These are phyloP conservation scores for Cymbopogon flexuosus DNA, from an alignment of 202 grass and related monocot species.

Conservation along the genomic window DNA sequence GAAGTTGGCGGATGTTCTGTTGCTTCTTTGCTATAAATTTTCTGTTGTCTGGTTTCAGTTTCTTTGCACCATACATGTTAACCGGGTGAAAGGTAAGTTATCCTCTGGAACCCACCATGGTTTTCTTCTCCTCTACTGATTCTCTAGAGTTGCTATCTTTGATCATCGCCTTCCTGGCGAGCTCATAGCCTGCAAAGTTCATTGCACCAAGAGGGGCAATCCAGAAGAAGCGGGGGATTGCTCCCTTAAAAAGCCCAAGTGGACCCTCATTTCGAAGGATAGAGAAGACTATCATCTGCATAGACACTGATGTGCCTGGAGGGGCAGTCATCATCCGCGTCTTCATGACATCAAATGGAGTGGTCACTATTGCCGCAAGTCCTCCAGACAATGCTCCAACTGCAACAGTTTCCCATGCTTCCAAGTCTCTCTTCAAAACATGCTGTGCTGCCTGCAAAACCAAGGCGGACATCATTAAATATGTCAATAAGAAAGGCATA, in stretches of 20 bases:
- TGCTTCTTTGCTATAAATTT: no score
- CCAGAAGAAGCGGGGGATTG: slow-evolving; percentile 87
- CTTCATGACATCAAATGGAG: slow-evolving; percentile 98
- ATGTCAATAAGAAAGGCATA: background rate
- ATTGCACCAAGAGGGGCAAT: slow-evolving; percentile 94
- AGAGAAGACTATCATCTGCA: slow-evolving; percentile 82
- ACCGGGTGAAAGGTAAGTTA: background rate
- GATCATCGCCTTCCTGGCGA: slow-evolving; percentile 85
- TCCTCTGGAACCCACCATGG: background rate
- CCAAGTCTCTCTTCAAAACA: slow-evolving; percentile 67
- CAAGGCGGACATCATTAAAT: slow-evolving; percentile 10
- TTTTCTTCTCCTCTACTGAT: background rate
- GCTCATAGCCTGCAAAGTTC: slow-evolving; percentile 95
- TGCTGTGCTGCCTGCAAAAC: slow-evolving; percentile 59
- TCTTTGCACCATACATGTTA: background rate
- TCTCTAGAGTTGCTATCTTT: slow-evolving; percentile 18
- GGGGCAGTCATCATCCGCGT: slow-evolving; percentile 95
- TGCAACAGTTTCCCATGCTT: slow-evolving; percentile 79
- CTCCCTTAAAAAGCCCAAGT: slow-evolving; percentile 82
- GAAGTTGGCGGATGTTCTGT: no score
- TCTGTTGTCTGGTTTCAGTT: no score
- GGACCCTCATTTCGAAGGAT: slow-evolving; percentile 80
- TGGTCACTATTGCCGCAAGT: slow-evolving; percentile 79
- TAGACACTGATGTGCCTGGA: slow-evolving; percentile 68
- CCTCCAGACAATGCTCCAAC: slow-evolving; percentile 89